These are phyloP conservation scores for Hericium rajendrae DNA, from an alignment of 768 basidiomycete genomes.

Conservation along the genomic window DNA sequence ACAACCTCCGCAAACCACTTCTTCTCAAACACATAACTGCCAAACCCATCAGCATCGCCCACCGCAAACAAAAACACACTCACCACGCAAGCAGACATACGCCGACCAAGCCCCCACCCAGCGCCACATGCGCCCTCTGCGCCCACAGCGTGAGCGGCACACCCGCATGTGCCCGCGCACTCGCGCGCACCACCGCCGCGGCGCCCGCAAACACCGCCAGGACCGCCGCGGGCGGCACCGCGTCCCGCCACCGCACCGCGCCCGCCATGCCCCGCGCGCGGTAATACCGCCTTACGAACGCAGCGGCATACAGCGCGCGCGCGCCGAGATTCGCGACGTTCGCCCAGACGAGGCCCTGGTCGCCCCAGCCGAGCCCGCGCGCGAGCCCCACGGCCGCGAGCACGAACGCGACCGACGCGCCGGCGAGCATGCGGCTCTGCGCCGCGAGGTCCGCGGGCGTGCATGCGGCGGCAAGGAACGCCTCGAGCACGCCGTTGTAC, in stretches of 20 bases:
- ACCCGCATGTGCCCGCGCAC: conserved; percentile 11
- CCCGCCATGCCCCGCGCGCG: conserved; percentile 7
- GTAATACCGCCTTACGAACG: conserved; percentile 44
- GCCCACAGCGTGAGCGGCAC: conserved; percentile 14
- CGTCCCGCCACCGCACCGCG: conserved; percentile 14
- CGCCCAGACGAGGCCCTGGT: conserved; percentile 64
- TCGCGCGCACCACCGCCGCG: conserved; percentile 17
- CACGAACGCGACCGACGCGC: conserved; percentile 64
- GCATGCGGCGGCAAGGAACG: conserved; percentile 79
- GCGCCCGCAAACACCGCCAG: conserved; percentile 18
- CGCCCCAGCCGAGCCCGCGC: conserved; percentile 37
- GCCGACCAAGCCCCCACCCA: conserved; percentile 16
- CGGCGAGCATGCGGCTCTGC: conserved; percentile 81
- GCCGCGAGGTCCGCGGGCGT: conserved; percentile 50
- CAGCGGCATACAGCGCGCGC: conserved; percentile 51
- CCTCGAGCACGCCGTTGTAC: conserved; percentile 86
- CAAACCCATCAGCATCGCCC: background rate
- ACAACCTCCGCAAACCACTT: conserved; percentile 11
- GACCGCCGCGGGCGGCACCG: conserved; percentile 19
- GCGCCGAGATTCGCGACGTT: conserved; percentile 60
- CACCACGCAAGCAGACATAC: conserved; percentile 20
- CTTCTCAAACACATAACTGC: conserved; percentile 18
- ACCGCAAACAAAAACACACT: background rate
- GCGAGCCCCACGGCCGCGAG: conserved; percentile 39
- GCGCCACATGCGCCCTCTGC: conserved; percentile 19